A percentile compares a stretch with the other conserved stretches of the same genome.
Evolutionary conservation across 176 grass and related monocot genomes (phyloP).

Genomic region (Zea mays): DNA sequence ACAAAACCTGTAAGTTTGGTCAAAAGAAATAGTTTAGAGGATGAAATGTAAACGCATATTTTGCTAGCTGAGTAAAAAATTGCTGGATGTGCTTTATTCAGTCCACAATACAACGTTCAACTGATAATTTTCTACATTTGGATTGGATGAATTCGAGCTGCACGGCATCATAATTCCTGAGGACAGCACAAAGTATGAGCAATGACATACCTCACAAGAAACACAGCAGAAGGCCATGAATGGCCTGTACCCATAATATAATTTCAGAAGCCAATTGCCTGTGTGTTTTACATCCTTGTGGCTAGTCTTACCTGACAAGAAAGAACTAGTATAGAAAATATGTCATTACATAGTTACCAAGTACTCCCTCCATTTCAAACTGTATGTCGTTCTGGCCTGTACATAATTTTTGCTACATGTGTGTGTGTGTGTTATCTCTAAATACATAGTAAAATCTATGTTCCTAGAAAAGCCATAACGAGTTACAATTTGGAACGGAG

Average conservation of each 20-base stretch:
- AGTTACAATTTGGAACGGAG: background rate
- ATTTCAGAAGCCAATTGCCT: slow-evolving; percentile 84
- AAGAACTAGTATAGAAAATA: slow-evolving; percentile 62
- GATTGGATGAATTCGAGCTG: background rate
- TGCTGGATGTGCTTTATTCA: background rate
- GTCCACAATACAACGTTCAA: background rate
- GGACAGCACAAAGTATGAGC: background rate
- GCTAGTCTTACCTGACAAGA: slow-evolving; percentile 93
- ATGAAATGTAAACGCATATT: slow-evolving; percentile 2
- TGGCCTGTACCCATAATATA: slow-evolving; percentile 77
- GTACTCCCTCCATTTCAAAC: background rate
- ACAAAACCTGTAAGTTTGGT: slow-evolving; percentile 69
- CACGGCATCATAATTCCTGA: background rate
- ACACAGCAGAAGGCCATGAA: slow-evolving; percentile 99
- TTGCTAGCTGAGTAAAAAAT: background rate
- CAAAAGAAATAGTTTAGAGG: slow-evolving; percentile 21
- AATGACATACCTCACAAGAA: slow-evolving; percentile 72
- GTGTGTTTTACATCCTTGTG: slow-evolving; percentile 96
- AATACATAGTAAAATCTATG: background rate
- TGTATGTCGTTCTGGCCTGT: background rate
- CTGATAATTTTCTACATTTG: background rate
- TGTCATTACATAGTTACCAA: slow-evolving; percentile 27
- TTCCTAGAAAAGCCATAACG: background rate
- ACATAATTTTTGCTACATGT: background rate
- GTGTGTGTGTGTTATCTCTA: too few species aligned